Conservation (phyloP, 768 basidiomycete species). For the Cystofilobasidium capitatum region DNA sequence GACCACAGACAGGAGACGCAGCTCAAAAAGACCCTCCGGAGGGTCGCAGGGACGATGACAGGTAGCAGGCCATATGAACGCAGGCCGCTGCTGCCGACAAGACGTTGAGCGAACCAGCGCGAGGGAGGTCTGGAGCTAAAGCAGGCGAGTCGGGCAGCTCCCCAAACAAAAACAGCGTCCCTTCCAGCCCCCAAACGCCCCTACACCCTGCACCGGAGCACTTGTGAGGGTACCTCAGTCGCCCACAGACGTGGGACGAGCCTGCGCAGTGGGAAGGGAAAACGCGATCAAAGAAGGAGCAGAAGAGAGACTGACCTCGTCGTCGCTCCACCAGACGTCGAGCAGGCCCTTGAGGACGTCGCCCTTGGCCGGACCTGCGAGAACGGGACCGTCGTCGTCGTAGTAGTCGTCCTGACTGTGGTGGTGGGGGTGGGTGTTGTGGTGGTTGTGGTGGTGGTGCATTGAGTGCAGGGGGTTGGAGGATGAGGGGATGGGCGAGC, state of each 20-base stretch:
- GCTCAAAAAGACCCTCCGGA: neutral
- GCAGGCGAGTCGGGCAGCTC: too few relatives aligned
- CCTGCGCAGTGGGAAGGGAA: neutral
- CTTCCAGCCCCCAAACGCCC: too few relatives aligned
- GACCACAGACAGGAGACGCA: neutral
- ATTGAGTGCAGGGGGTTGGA: neutral
- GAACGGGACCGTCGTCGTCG: neutral
- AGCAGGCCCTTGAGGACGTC: constrained; percentile 39
- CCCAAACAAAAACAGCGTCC: too few relatives aligned
- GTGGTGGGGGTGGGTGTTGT: neutral
- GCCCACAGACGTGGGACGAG: neutral
- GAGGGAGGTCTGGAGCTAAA: too few relatives aligned
- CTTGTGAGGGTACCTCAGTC: too few relatives aligned
- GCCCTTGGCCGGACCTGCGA: constrained; percentile 13
- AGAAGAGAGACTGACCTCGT: constrained; percentile 36
- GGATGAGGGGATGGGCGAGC: constrained; percentile 1
- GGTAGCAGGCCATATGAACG: neutral
- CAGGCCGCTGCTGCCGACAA: too few relatives aligned
- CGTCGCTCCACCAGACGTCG: constrained; percentile 41
- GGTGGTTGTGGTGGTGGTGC: neutral
- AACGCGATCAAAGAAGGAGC: too few relatives aligned
- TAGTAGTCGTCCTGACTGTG: neutral
- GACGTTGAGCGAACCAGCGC: too few relatives aligned
- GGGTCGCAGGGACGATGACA: neutral
- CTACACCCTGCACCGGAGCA: too few relatives aligned